Conservation (phyloP, 371 early-diverging fungal genomes). For the Rhizopus microsporus region DNA sequence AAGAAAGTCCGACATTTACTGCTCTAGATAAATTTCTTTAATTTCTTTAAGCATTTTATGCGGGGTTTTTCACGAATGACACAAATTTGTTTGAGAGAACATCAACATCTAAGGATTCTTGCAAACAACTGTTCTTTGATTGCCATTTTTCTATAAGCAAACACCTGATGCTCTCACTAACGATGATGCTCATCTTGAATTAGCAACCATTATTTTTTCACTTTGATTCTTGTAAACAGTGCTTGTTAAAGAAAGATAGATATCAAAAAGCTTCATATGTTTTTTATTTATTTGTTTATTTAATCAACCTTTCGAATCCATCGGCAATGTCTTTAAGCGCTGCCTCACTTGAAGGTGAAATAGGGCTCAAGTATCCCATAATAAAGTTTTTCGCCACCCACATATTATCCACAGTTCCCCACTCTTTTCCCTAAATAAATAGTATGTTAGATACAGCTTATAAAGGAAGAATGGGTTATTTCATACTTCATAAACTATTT, state of each 20-base stretch:
- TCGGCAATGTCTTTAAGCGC: conserved; percentile 24
- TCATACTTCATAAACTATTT: conserved; percentile 59
- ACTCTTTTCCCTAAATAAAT: conserved; percentile 47
- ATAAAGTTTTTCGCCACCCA: conserved; percentile 70
- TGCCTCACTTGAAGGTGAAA: conserved; percentile 56
- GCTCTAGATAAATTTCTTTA: background rate
- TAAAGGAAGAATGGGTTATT: background rate
- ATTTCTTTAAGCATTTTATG: no score
- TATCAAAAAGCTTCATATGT: background rate
- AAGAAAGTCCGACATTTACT: background rate
- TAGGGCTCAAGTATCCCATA: conserved; percentile 63
- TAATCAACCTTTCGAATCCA: conserved; percentile 25
- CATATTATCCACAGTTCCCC: conserved; percentile 52
- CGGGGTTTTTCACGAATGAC: no score
- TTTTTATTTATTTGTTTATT: conserved; percentile 5
- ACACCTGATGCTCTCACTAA: no score
- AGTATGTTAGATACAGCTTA: background rate
- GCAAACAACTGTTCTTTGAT: no score
- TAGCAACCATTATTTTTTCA: no score
- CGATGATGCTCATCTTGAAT: no score
- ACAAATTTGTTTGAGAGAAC: no score
- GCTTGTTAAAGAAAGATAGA: background rate
- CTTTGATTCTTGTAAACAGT: no score
- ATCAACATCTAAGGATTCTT: no score
- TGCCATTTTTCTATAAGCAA: no score